phyloP scores from a whole-genome alignment of 768 basidiomycete species.

The Phallus indusiatus region DNA sequence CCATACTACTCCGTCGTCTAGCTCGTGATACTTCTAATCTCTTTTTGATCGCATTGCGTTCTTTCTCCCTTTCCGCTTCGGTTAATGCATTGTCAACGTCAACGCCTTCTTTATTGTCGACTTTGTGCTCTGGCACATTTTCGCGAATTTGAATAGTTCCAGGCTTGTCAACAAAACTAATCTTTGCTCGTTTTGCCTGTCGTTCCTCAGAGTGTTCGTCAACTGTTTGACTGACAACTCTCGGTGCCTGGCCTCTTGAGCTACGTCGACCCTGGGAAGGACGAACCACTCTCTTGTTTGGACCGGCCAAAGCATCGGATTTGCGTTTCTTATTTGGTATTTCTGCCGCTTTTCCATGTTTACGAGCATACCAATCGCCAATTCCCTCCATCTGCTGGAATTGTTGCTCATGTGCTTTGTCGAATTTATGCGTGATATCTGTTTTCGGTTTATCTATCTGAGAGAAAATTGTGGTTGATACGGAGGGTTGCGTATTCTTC shows the following conservation, averaged over 20 bases:
- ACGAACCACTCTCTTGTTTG: not conserved
- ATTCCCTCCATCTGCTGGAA: conserved; percentile 78
- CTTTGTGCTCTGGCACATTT: not conserved
- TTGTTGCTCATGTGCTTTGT: conserved; percentile 51
- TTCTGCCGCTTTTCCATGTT: conserved; percentile 18
- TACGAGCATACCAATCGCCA: conserved; percentile 35
- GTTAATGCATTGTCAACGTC: not conserved
- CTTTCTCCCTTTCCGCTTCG: conserved; percentile 25
- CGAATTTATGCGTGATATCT: conserved; percentile 29
- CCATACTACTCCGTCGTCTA: conserved; percentile 59
- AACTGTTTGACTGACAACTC: conserved; percentile 18
- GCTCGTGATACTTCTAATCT: conserved; percentile 61
- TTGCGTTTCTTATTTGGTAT: conserved; percentile 10
- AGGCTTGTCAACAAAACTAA: conserved; percentile 11
- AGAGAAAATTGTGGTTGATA: not conserved
- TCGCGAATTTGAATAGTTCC: not conserved
- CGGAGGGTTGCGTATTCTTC: not conserved
- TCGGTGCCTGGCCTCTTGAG: conserved; percentile 39
- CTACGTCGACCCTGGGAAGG: conserved; percentile 12
- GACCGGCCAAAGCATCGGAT: conserved; percentile 8
- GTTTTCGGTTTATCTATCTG: not conserved
- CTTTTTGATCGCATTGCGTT: conserved; percentile 50
- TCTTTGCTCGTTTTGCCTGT: conserved; percentile 35
- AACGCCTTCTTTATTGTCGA: not conserved
- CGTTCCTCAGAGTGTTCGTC: conserved; percentile 24